phyloP scores from a whole-genome alignment of 495 filamentous ascomycete species.

The Chaetomidium leptoderma region DNA sequence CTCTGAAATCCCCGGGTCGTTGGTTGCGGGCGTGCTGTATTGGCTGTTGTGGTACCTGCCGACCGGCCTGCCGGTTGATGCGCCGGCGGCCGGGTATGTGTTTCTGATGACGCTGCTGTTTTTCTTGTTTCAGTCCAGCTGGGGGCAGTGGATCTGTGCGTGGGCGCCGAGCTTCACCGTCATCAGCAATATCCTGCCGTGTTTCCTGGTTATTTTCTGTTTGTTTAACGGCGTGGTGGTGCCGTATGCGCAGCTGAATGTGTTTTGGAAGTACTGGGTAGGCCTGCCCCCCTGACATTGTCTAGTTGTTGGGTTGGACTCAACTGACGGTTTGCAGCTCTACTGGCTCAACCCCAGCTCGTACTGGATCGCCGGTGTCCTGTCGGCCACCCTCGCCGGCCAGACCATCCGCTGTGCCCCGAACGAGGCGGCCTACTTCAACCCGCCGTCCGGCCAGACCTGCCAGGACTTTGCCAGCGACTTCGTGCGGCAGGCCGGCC shows the following conservation, averaged over 20 bases:
- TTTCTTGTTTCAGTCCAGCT: slow-evolving; percentile 70
- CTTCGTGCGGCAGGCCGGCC: slow-evolving; percentile 43
- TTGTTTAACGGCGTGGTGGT: slow-evolving; percentile 74
- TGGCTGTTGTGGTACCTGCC: slow-evolving; percentile 78
- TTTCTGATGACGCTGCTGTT: slow-evolving; percentile 82
- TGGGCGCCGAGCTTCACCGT: slow-evolving; percentile 78
- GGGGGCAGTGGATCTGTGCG: slow-evolving; percentile 82
- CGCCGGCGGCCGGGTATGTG: slow-evolving; percentile 67
- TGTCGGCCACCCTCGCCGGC: neutral
- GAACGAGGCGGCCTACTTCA: neutral
- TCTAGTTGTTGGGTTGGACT: too few relatives aligned
- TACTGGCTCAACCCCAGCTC: neutral
- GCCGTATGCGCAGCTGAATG: slow-evolving; percentile 55
- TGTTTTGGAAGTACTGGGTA: slow-evolving; percentile 73
- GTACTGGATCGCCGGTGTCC: neutral
- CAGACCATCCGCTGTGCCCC: neutral
- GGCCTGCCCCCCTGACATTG: neutral
- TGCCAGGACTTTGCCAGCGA: slow-evolving; percentile 50
- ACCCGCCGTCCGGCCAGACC: neutral
- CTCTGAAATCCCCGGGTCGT: slow-evolving; percentile 37
- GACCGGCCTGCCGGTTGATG: slow-evolving; percentile 62
- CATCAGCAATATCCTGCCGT: slow-evolving; percentile 67
- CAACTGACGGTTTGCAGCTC: neutral
- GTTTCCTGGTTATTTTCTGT: slow-evolving; percentile 74
- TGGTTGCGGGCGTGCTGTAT: slow-evolving; percentile 63